Evolutionary conservation across 768 basidiomycete genomes (phyloP), one percentile per base, ranked within the genome.

Genomic region (Hericium alpestre): DNA sequence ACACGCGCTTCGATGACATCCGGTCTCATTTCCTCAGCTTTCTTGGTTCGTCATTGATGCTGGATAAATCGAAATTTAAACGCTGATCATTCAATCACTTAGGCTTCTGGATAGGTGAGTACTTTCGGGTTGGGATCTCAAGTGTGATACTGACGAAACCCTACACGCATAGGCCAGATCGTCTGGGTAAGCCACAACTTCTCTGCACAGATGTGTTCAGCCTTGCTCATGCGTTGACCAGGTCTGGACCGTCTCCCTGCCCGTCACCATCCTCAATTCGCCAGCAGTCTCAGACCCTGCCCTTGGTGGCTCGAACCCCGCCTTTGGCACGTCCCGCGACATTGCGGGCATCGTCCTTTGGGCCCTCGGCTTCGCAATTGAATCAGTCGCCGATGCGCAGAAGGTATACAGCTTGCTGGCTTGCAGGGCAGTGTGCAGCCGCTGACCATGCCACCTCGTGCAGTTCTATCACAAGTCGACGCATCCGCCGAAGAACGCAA

Each of bases 1-100:
- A 88, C 61, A 74, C 72, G 3, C 77, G 85, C 1, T 87, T 87
- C 64, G 84, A 88, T 61, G 76, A 81, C 16, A 85, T 87, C 54
- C 72, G 85, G 5, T 74, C 74, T 1, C 75, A 81, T 67, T 86
- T 86, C 67, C 79, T 80, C 71, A 82, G 80, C 61, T 86, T 86
- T 63, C 68, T 82, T 7, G 79, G 79, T 75, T 51, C 12, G 72
- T 64, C 46, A 27, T 38, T 12, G 4, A 1, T 38, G 47, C 40
- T 22, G 10, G 8, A 10, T 46, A 41, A 51, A 25, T 23, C 41
- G 32, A 32, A 32, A 32, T 9, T 2, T 1, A 32, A 2, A 41
- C 23, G 38, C 9, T 53, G 10, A 38, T 43, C 58, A n/a, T 20
- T 18, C 1, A 8, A 13, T 32, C 27, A 41, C 3, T 10, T 64